phyloP scores from a whole-genome alignment of 495 filamentous ascomycete species.

The Rhypophila decipiens region DNA sequence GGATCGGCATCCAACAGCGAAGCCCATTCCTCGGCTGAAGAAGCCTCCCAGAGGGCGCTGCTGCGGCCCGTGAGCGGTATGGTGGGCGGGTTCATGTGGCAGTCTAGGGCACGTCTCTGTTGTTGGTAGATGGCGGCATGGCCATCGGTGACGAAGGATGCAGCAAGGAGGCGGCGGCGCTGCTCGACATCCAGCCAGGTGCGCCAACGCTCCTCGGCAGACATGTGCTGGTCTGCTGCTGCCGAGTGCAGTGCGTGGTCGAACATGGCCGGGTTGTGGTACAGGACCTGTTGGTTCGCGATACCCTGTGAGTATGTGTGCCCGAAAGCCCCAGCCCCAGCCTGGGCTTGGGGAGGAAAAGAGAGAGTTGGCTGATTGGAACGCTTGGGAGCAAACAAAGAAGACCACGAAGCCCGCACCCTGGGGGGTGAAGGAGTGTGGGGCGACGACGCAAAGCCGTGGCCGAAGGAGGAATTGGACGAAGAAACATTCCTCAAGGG shows the following conservation, averaged over 20 bases:
- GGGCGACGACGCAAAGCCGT: conserved; percentile 11
- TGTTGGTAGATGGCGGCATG: conserved; percentile 46
- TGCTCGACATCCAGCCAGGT: conserved; percentile 44
- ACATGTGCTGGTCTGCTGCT: conserved; percentile 21
- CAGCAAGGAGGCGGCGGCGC: conserved; percentile 41
- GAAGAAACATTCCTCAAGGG: conserved; percentile 7
- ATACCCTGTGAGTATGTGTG: conserved; percentile 41
- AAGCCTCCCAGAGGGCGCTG: conserved; percentile 33
- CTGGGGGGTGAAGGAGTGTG: conserved; percentile 6
- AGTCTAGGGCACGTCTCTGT: conserved; percentile 30
- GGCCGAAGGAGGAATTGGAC: conserved; percentile 11
- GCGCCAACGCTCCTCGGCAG: conserved; percentile 34
- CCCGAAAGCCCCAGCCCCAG: conserved; percentile 14
- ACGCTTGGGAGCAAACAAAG: conserved; percentile 19
- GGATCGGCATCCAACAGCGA: conserved; percentile 17
- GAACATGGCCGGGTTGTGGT: conserved; percentile 19
- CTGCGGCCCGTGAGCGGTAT: conserved; percentile 33
- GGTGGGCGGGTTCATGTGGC: conserved; percentile 19
- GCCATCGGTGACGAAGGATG: conserved; percentile 46
- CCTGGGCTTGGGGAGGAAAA: conserved; percentile 16
- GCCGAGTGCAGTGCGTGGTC: conserved; percentile 17
- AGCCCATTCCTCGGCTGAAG: conserved; percentile 30
- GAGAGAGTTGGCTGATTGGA: conserved; percentile 10
- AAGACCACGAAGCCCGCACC: conserved; percentile 19
- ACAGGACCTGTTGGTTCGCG: conserved; percentile 35